These are phyloP conservation scores for Limnomonas spitsbergensis DNA, from an alignment of 139 green algal genomes.

Conservation along the genomic window DNA sequence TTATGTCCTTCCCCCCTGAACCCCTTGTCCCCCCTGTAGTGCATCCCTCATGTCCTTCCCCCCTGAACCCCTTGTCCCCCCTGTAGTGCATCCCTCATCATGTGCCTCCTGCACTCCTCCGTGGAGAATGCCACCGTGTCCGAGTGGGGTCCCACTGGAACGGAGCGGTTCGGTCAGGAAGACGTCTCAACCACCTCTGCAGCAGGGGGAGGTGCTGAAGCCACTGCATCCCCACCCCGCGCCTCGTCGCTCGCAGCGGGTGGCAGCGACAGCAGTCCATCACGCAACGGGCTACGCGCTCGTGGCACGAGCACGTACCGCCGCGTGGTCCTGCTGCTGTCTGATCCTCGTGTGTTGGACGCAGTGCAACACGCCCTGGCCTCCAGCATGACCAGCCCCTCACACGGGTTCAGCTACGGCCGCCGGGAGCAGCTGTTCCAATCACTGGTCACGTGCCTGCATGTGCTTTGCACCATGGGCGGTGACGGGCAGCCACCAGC, in stretches of 20 bases:
- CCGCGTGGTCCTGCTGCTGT: background rate
- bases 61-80: too few species aligned
- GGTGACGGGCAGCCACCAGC: background rate
- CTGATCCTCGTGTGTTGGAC: background rate
- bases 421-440: constrained; percentile 6
- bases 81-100: constrained; percentile 10
- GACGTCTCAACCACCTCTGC: background rate
- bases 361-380: background rate
- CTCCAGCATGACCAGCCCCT: background rate
- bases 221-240: too few species aligned
- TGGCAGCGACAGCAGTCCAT: background rate
- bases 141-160: background rate
- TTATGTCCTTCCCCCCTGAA: too few species aligned
- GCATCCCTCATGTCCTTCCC: too few species aligned
- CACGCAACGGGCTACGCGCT: too few species aligned
- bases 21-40: too few species aligned
- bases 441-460: background rate
- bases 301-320: too few species aligned
- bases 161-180: background rate
- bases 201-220: background rate
- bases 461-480: constrained; percentile 2
- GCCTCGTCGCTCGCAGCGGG: too few species aligned
- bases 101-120: background rate
- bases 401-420: background rate
- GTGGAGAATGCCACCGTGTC: background rate